phyloP scores from a whole-genome alignment of 2,329 filamentous ascomycete species.

The Xylaria digitata region DNA sequence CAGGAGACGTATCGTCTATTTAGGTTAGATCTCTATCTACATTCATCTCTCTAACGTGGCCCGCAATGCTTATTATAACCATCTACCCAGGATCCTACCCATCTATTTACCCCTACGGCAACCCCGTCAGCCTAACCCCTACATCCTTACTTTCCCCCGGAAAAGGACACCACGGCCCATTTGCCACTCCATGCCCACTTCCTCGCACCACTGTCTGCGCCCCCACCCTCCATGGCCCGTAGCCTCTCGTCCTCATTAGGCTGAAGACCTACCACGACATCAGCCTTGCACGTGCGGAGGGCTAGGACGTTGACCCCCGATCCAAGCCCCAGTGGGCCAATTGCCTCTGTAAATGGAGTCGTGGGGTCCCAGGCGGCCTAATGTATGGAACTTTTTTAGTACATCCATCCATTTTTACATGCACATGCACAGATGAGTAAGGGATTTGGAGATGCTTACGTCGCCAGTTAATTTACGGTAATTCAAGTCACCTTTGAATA shows the following conservation, averaged over 20 bases:
- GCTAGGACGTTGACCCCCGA: conserved; percentile 88
- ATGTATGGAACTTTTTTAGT: conserved; percentile 8
- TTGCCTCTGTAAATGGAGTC: conserved; percentile 84
- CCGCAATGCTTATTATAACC: neutral
- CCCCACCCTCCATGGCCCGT: conserved; percentile 73
- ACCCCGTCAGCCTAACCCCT: neutral
- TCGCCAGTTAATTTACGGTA: conserved; percentile 93
- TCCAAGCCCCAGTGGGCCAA: conserved; percentile 84
- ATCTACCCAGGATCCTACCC: neutral
- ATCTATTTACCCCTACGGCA: neutral
- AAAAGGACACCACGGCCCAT: conserved; percentile 94
- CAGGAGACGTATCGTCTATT: conserved; percentile 12
- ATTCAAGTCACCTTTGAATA: conserved; percentile 98
- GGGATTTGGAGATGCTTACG: conserved; percentile 63
- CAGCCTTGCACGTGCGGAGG: conserved; percentile 94
- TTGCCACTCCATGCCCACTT: conserved; percentile 97
- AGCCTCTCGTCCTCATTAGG: conserved; percentile 86
- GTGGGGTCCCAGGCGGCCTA: conserved; percentile 85
- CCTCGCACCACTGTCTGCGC: conserved; percentile 75
- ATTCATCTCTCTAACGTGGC: neutral
- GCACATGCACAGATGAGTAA: neutral
- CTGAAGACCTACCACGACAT: conserved; percentile 90
- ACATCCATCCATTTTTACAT: neutral
- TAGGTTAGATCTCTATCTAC: conserved; percentile 8
- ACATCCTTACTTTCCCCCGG: conserved; percentile 67